Evolutionary conservation across 2,329 filamentous ascomycete species (phyloP), one percentile per base, ranked within the genome.

Genomic region (Alternaria triticimaculans): DNA sequence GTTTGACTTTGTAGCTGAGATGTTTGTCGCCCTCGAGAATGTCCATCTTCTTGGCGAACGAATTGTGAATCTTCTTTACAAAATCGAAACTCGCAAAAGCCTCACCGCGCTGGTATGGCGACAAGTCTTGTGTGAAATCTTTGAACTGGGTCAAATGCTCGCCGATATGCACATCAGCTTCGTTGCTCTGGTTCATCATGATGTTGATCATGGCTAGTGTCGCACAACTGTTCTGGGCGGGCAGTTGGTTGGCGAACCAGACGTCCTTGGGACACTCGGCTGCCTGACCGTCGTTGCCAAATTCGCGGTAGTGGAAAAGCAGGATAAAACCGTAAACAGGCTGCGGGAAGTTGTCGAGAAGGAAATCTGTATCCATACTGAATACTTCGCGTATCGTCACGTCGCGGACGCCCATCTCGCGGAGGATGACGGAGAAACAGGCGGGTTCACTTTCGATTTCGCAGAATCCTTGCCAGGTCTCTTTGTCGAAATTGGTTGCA

Each of bases 181-280:
- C 84, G 0, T 50, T 28, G 23, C 89, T 86, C 33, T 63, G 60
- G 76, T 98, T 98, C 87, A 97, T 96, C 75, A 97, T 83, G 64
- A 97, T 97, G 73, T 98, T 98, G 71, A 97, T 86, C 69, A 98
- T 84, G 4, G 96, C 94, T 49, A 97, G 88, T n/a, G 93, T 96
- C 20, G 93, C 96, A 80, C 96, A 99, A 25, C 93, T 91, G 79
- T 97, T 97, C 53, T 79, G 76, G 12, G 71, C 75, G 6, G 77
- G 78, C 50, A 92, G 91, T 82, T 97, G 95, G 74, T 97, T 97
- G 26, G 94, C 94, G 78, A 97, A 98, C 95, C 96, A 99, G 18
- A 98, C 84, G 28, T 88, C 82, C 4, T 87, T 82, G 0, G 89
- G 89, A 66, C 87, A 90, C 65, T 86, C 83, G 60, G 84, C 81